Percentiles rank a stretch among this genome's conserved stretches.
Conservation (phyloP, 2,329 filamentous ascomycete species). For the Plectosphaerella sp. region DNA sequence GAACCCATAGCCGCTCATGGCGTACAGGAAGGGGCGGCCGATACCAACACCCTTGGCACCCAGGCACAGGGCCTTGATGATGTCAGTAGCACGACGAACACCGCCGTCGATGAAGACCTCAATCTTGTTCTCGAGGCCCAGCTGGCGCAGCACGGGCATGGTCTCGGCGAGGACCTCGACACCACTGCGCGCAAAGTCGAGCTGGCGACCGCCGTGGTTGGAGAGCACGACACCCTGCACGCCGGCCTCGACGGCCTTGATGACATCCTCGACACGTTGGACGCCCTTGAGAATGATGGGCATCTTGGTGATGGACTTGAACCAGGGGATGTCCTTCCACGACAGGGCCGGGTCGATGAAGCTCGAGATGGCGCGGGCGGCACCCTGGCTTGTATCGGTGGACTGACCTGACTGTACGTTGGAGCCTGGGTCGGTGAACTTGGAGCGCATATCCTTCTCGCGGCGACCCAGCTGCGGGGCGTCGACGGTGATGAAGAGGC, state of each 20-base stretch:
- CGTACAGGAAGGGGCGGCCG: slow-evolving; percentile 89
- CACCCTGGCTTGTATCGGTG: slow-evolving; percentile 86
- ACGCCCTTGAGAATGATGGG: slow-evolving; percentile 96
- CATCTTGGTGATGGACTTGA: slow-evolving; percentile 84
- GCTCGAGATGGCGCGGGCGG: slow-evolving; percentile 87
- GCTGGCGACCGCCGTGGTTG: slow-evolving; percentile 92
- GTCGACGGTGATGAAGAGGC: slow-evolving; percentile 96
- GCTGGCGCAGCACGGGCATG: slow-evolving; percentile 76
- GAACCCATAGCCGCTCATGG: slow-evolving; percentile 89
- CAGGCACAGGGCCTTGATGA: slow-evolving; percentile 90
- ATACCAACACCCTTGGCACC: slow-evolving; percentile 92
- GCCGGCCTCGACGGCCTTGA: slow-evolving; percentile 76
- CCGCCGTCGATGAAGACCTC: slow-evolving; percentile 93
- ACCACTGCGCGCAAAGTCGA: slow-evolving; percentile 85
- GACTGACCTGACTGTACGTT: slow-evolving; percentile 73
- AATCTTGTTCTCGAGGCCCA: slow-evolving; percentile 69
- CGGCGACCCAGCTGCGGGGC: slow-evolving; percentile 90
- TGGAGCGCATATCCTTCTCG: slow-evolving; percentile 96
- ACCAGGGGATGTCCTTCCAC: slow-evolving; percentile 95
- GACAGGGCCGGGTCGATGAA: slow-evolving; percentile 94
- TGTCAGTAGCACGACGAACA: slow-evolving; percentile 83
- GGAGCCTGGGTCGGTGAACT: slow-evolving; percentile 79
- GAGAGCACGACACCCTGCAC: slow-evolving; percentile 89
- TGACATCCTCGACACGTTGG: slow-evolving; percentile 91
- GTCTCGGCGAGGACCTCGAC: slow-evolving; percentile 91